Percentiles rank a stretch among this genome's conserved stretches.
These are phyloP conservation scores for Fusarium bulbicola DNA, from an alignment of 2,329 filamentous ascomycete species.

Conservation along the genomic window DNA sequence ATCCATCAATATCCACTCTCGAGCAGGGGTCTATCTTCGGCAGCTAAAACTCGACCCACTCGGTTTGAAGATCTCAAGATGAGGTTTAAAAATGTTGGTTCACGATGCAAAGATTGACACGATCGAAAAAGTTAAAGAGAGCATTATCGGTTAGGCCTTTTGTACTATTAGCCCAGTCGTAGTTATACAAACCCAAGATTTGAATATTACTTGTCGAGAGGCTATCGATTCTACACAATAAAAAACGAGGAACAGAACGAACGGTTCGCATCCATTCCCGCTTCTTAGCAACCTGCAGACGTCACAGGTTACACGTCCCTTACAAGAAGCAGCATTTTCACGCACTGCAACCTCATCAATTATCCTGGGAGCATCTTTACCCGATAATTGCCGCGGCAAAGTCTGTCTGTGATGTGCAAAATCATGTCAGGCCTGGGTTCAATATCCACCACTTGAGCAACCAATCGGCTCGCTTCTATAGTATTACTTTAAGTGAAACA, in stretches of 20 bases:
- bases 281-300: neutral
- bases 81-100: neutral
- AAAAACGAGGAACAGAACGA: neutral
- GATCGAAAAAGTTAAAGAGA: neutral
- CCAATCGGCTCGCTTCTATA: neutral
- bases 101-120: conserved; percentile 2
- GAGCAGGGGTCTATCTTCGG: conserved; percentile 28
- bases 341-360: neutral
- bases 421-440: neutral
- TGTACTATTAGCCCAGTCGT: rapidly evolving
- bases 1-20: conserved; percentile 21
- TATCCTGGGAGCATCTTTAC: neutral
- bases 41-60: conserved; percentile 18
- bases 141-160: too few relatives aligned
- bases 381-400: neutral
- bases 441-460: neutral
- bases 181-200: neutral
- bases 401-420: neutral
- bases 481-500: too few relatives aligned
- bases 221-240: neutral
- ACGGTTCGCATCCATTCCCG: neutral
- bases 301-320: neutral
- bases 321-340: neutral
- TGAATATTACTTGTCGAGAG: neutral
- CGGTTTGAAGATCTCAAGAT: conserved; percentile 15